Evolutionary conservation across 2,329 filamentous ascomycete species (phyloP).

Genomic region (Arthrobotrys sinensis): DNA sequence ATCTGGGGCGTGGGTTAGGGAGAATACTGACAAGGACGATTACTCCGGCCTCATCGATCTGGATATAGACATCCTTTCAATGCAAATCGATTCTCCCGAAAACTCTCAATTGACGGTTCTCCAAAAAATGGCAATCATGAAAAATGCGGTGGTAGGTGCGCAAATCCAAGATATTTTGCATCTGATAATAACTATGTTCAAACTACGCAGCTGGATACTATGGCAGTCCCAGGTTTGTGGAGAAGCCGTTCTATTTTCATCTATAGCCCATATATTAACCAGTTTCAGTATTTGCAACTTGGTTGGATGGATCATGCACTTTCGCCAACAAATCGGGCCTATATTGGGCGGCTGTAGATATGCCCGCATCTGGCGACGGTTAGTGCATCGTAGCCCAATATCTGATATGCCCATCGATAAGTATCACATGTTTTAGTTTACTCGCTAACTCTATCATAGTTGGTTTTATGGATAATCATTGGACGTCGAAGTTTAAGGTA

Average conservation of each 20-base stretch:
- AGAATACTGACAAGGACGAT: conserved; percentile 1
- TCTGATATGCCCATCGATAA: conserved; percentile 79
- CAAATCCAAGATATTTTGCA: neutral
- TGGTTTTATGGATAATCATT: conserved; percentile 54
- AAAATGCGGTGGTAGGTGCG: conserved; percentile 77
- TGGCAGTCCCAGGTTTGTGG: conserved; percentile 74
- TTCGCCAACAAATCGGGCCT: conserved; percentile 78
- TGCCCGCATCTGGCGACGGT: conserved; percentile 57
- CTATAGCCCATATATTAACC: neutral
- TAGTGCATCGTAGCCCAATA: conserved; percentile 74
- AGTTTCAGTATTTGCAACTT: conserved; percentile 79
- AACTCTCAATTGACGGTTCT: conserved; percentile 70
- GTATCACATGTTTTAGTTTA: conserved; percentile 68
- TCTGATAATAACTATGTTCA: neutral
- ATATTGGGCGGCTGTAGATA: conserved; percentile 49
- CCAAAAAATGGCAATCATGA: conserved; percentile 81
- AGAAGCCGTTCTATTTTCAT: neutral
- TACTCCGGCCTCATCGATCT: conserved; percentile 13
- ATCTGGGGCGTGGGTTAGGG: conserved; percentile 48
- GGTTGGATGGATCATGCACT: conserved; percentile 82
- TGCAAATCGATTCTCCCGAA: neutral
- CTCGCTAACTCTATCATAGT: conserved; percentile 77
- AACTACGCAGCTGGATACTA: conserved; percentile 72
- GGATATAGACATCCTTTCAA: conserved; percentile 7
- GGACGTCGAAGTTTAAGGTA: conserved; percentile 50